Base-by-base conservation (phyloP, 2,329 filamentous ascomycete genomes). In the Ascochyta koolunga region DNA sequence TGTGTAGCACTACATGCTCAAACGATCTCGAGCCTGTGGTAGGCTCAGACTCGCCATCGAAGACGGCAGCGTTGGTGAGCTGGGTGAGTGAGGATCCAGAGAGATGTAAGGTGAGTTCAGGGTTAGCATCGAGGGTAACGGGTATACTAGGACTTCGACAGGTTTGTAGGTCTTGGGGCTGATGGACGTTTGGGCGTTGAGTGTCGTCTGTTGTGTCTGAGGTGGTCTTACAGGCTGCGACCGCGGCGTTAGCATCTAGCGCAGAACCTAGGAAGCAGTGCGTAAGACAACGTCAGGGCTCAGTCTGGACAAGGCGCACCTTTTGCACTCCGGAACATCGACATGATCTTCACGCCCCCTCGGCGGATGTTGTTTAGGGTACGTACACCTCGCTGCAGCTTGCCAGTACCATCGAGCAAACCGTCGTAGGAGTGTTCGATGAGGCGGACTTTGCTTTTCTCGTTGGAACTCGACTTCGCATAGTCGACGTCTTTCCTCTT, bases 1-100 rank as follows among this genome's bases (percentile, higher is more conserved):
- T 56, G 16, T 69, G 63, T 18, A 72, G 36, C 11, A 47, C 37
- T 5, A 44, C 35, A 22, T 61, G 54, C 27, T 56, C 54, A 16
- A 53, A 53, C n/a, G 50, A 51, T 29, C 39, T 54, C 5, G 44
- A 29, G 24, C 46, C 50, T 39, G 65, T 54, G 18, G 60, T 57
- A 7, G 68, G 71, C 29, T 74, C 71, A 9, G 69, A 74, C 36
- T 73, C 70, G 42, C 72, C 70, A 60, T 75, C 71, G 35, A 71
- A 67, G 4, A 56, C 59, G 11, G 66, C 59, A 42, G 70, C 58
- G 31, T 66, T 68, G 29, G 66, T 64, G 15, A 72, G 59, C 25
- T 66, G 66, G 8, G 64, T 37, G 11, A 65, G 36, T 10, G 66
- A 69, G 6, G 66, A 64, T 10, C 54, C 52, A 6, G 52, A 41